These are phyloP conservation scores for Verticillium albo-atrum DNA, from an alignment of 2,329 filamentous ascomycete species.

Conservation along the genomic window DNA sequence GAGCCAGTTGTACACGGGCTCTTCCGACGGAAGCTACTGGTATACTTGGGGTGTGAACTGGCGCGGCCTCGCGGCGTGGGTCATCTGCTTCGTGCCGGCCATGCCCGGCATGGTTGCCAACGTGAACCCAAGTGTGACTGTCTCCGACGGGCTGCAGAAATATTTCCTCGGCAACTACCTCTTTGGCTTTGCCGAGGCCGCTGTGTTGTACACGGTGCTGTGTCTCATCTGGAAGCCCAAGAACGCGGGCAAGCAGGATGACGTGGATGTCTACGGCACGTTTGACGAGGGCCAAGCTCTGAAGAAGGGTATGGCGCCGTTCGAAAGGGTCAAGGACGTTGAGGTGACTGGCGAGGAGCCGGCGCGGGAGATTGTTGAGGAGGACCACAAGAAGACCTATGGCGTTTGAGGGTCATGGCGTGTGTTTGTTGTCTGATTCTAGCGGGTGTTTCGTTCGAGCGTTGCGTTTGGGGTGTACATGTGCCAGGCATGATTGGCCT, in stretches of 20 bases:
- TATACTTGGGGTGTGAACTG: constrained; percentile 22
- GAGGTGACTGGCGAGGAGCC: neutral
- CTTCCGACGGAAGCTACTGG: constrained; percentile 30
- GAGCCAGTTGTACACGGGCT: constrained; percentile 28
- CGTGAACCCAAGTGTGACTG: constrained; percentile 10
- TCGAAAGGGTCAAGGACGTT: constrained; percentile 4
- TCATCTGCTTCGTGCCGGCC: constrained; percentile 23
- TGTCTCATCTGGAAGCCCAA: constrained; percentile 8
- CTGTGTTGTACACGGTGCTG: constrained; percentile 5
- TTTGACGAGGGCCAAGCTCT: constrained; percentile 10
- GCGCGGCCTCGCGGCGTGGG: constrained; percentile 13
- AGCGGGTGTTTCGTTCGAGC: no score
- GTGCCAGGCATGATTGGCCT: no score
- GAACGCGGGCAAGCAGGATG: constrained; percentile 6
- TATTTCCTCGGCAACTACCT: constrained; percentile 14
- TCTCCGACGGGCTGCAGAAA: constrained; percentile 15
- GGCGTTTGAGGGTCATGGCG: neutral
- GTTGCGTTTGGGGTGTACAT: no score
- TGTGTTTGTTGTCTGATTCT: neutral
- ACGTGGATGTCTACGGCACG: constrained; percentile 9
- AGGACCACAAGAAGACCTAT: neutral
- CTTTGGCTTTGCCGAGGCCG: constrained; percentile 11
- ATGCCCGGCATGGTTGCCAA: constrained; percentile 19
- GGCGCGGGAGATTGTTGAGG: neutral
- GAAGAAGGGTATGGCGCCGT: constrained; percentile 10